These are phyloP conservation scores for Erysiphe pulchra DNA, from an alignment of 2,329 filamentous ascomycete species.

Conservation along the genomic window DNA sequence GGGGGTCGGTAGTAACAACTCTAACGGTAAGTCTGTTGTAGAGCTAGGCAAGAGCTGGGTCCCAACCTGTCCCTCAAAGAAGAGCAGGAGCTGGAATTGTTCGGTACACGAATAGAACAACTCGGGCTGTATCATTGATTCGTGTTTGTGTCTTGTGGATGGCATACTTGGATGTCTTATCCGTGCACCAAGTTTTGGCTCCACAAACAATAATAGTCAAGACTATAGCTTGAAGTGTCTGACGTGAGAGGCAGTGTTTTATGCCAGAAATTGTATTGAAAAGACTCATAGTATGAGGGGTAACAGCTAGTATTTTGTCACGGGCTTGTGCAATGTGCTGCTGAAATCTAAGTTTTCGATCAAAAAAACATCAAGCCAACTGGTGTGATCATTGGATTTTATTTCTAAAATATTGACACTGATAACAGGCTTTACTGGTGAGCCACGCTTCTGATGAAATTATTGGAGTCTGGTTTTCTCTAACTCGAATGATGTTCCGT, in stretches of 20 bases:
- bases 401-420: background rate
- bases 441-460: background rate
- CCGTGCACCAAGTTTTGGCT: background rate
- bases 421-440: background rate
- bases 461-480: background rate
- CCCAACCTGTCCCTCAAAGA: background rate
- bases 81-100: background rate
- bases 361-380: background rate
- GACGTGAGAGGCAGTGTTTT: background rate
- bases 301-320: background rate
- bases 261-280: background rate
- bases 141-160: background rate
- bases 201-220: background rate
- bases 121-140: background rate
- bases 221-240: background rate
- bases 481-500: too few species aligned
- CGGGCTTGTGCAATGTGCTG: background rate
- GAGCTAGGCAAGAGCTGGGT: background rate
- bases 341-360: background rate
- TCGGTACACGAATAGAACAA: background rate
- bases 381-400: background rate
- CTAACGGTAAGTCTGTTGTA: background rate
- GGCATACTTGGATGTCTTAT: background rate
- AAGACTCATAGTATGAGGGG: background rate
- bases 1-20: background rate